Percentiles rank a stretch among this genome's conserved stretches.
phyloP scores from a whole-genome alignment of 2,329 filamentous ascomycete species.

The Aspergillus sp. region DNA sequence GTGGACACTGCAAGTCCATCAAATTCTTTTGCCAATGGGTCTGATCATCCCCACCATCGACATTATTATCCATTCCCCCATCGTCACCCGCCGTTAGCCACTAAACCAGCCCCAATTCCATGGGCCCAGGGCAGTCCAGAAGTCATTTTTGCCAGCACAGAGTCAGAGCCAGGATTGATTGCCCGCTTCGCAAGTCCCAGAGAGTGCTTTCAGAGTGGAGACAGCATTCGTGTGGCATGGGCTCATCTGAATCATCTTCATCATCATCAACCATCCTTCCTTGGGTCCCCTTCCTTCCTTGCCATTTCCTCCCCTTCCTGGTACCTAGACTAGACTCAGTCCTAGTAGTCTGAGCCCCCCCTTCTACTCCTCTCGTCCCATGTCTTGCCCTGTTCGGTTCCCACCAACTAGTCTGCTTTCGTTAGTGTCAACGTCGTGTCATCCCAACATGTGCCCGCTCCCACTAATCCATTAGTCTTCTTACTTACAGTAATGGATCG shows the following conservation, averaged over 20 bases:
- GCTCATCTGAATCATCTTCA: slow-evolving; percentile 22
- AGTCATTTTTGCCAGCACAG: slow-evolving; percentile 4
- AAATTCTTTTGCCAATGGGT: slow-evolving; percentile 11
- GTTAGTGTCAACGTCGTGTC: slow-evolving; percentile 44
- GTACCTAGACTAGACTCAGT: slow-evolving; percentile 9
- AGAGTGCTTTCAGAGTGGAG: slow-evolving; percentile 13
- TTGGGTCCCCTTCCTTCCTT: slow-evolving; percentile 15
- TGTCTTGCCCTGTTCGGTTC: slow-evolving; percentile 15
- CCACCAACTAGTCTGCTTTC: slow-evolving; percentile 29
- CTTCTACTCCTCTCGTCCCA: slow-evolving; percentile 13
- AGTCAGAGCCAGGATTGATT: slow-evolving; percentile 13
- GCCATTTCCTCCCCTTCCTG: slow-evolving; percentile 16
- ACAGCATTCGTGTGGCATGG: slow-evolving; percentile 19
- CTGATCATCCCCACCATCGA: slow-evolving; percentile 22
- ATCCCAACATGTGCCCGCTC: slow-evolving; percentile 33
- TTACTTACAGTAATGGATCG: slow-evolving; percentile 29
- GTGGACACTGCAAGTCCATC: slow-evolving; percentile 7
- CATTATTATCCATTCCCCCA: slow-evolving; percentile 10
- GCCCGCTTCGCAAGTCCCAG: not conserved
- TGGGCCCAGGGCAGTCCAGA: slow-evolving; percentile 6
- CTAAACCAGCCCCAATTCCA: slow-evolving; percentile 1
- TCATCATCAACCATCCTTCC: slow-evolving; percentile 3
- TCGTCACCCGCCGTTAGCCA: slow-evolving; percentile 4
- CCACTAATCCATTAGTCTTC: slow-evolving; percentile 2
- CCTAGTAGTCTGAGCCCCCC: slow-evolving; percentile 7